phyloP scores from a whole-genome alignment of 352 stramenopile genomes.

The Globisporangium nunn region DNA sequence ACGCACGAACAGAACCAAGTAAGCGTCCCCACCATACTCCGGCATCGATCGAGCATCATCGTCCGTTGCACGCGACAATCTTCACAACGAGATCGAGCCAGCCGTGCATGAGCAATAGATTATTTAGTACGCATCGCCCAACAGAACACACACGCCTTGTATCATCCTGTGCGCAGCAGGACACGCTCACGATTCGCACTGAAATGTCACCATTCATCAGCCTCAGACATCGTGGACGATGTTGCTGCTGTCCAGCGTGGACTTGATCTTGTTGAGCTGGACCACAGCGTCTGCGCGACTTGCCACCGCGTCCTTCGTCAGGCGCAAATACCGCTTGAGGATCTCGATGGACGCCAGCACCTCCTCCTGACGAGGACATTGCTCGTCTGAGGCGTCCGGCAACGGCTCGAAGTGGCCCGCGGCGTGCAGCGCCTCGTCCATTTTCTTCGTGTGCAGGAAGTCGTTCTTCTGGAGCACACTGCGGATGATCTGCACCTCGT shows the following conservation, averaged over 20 bases:
- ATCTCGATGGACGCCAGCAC: slow-evolving; percentile 52
- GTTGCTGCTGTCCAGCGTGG: slow-evolving; percentile 23
- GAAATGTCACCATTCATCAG: background rate
- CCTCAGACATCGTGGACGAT: slow-evolving; percentile 23
- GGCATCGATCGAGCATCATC: no score
- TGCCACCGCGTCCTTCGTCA: slow-evolving; percentile 40
- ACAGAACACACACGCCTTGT: no score
- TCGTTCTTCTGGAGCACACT: slow-evolving; percentile 78
- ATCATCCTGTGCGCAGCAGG: no score
- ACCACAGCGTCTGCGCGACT: slow-evolving; percentile 58
- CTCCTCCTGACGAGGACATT: slow-evolving; percentile 40
- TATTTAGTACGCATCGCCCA: background rate
- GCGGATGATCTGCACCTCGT: slow-evolving; percentile 80
- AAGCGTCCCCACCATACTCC: background rate
- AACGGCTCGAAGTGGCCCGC: slow-evolving; percentile 41
- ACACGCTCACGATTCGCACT: background rate
- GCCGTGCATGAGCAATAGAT: background rate
- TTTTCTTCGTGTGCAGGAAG: slow-evolving; percentile 53
- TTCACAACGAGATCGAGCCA: background rate
- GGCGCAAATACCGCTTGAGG: slow-evolving; percentile 70
- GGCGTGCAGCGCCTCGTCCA: slow-evolving; percentile 47
- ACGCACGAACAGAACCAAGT: background rate
- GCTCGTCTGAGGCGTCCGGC: slow-evolving; percentile 44
- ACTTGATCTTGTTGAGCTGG: slow-evolving; percentile 69
- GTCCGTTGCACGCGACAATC: no score